These are phyloP conservation scores for Pachyrhizus erosus DNA, from an alignment of 306 rosid genomes.

Conservation along the genomic window DNA sequence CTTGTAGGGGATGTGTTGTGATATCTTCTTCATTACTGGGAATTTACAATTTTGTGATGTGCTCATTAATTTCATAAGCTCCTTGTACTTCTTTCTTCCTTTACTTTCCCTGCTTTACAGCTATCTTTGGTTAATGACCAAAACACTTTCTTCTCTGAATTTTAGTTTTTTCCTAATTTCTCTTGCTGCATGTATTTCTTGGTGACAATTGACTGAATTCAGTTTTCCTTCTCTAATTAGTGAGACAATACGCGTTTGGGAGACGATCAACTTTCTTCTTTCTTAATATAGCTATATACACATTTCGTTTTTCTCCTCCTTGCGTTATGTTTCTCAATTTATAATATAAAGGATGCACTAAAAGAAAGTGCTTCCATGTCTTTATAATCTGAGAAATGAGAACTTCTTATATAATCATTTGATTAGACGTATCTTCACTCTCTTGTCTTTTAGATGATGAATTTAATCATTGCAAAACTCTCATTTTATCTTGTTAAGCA, in stretches of 20 bases:
- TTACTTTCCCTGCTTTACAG: slow-evolving; percentile 31
- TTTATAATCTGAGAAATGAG: not conserved
- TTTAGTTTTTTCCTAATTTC: slow-evolving; percentile 55
- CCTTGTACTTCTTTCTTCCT: slow-evolving; percentile 13
- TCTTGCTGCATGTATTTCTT: slow-evolving; percentile 29
- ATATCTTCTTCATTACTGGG: slow-evolving; percentile 1
- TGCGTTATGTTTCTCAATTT: not conserved
- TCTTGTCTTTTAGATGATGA: not conserved
- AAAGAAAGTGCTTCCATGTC: not conserved
- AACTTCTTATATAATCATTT: slow-evolving; percentile 6
- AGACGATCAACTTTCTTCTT: slow-evolving; percentile 41
- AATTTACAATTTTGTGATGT: slow-evolving; percentile 30
- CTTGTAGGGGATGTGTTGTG: slow-evolving; percentile 14
- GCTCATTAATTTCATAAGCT: slow-evolving; percentile 40
- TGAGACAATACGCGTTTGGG: slow-evolving; percentile 41
- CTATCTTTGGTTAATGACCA: slow-evolving; percentile 59
- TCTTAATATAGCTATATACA: slow-evolving; percentile 38
- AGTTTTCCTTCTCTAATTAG: slow-evolving; percentile 52
- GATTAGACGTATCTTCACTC: not conserved
- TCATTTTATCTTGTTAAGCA: slow-evolving; percentile 3
- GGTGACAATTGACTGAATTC: slow-evolving; percentile 37
- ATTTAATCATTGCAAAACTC: slow-evolving; percentile 15
- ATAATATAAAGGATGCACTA: slow-evolving; percentile 9
- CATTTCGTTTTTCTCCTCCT: slow-evolving; percentile 1
- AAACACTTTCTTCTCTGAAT: slow-evolving; percentile 58